Conservation (phyloP, 305 asterid species). For the Fraxinus sp. region DNA sequence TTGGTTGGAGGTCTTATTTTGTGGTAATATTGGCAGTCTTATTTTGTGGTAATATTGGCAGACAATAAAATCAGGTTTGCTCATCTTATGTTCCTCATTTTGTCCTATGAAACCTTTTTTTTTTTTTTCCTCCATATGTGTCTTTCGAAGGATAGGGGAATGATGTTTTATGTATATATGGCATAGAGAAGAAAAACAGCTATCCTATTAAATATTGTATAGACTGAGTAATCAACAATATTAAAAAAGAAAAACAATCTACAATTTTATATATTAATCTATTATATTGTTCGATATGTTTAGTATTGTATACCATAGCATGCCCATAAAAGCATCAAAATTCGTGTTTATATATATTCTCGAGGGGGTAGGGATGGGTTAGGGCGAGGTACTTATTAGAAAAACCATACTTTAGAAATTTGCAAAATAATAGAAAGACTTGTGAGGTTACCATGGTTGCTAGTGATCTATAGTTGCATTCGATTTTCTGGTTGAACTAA, state of each 20-base stretch:
- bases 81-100: slow-evolving; percentile 42
- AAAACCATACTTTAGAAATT: too few relatives aligned
- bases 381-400: too few relatives aligned
- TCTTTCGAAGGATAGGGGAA: slow-evolving; percentile 58
- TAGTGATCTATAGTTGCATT: too few relatives aligned
- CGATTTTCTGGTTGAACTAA: too few relatives aligned
- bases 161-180: slow-evolving; percentile 57
- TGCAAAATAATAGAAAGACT: too few relatives aligned
- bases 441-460: too few relatives aligned
- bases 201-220: background rate
- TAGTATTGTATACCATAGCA: too few relatives aligned
- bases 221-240: background rate
- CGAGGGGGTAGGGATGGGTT: too few relatives aligned
- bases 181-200: background rate
- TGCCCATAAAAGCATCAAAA: too few relatives aligned
- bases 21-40: slow-evolving; percentile 39
- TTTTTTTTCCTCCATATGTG: too few relatives aligned
- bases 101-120: slow-evolving; percentile 42
- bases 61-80: slow-evolving; percentile 46
- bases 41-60: slow-evolving; percentile 35
- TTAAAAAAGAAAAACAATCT: background rate
- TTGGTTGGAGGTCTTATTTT: slow-evolving; percentile 28
- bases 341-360: too few relatives aligned
- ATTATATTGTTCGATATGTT: background rate
- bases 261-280: too few relatives aligned